Conservation (phyloP, 441 rosid species). For the Pelargonium australe region DNA sequence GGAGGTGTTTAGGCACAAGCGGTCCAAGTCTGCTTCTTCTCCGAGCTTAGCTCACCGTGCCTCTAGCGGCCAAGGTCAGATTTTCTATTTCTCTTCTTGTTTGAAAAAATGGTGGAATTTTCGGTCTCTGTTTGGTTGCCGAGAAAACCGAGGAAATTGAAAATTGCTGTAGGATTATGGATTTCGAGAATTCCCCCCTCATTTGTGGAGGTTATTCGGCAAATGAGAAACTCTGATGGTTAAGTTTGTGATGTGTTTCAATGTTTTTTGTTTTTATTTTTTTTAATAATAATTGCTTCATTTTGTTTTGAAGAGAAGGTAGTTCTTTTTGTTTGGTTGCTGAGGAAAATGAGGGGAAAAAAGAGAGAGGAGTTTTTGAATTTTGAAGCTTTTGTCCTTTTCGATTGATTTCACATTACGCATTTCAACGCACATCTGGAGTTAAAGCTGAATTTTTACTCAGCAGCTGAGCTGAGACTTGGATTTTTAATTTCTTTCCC, state of each 20-base stretch:
- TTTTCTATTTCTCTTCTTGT: slow-evolving; percentile 5
- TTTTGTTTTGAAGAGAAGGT: too few relatives aligned
- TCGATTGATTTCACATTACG: not conserved
- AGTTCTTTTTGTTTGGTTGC: not conserved
- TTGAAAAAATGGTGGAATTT: not conserved
- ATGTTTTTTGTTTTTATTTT: not conserved
- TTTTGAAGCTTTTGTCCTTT: not conserved
- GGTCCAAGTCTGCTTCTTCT: slow-evolving; percentile 19
- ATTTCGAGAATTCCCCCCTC: not conserved
- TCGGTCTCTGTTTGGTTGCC: slow-evolving; percentile 18
- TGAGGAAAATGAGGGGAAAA: not conserved
- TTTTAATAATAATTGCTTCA: not conserved
- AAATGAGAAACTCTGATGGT: too few relatives aligned
- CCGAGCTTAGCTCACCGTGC: slow-evolving; percentile 20
- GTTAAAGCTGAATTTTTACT: not conserved
- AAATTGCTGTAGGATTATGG: not conserved
- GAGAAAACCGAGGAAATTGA: slow-evolving; percentile 15
- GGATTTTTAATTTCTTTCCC: not conserved
- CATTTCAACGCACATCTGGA: not conserved
- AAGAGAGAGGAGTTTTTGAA: not conserved
- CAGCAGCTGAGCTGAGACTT: slow-evolving; percentile 2
- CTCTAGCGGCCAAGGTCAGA: slow-evolving; percentile 36
- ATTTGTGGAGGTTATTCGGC: too few relatives aligned
- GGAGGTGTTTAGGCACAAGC: slow-evolving; percentile 40
- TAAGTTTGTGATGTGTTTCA: too few relatives aligned